Evolutionary conservation across 768 basidiomycete genomes (phyloP), one percentile per base, ranked within the genome.

Genomic region (Royoungia palumana): DNA sequence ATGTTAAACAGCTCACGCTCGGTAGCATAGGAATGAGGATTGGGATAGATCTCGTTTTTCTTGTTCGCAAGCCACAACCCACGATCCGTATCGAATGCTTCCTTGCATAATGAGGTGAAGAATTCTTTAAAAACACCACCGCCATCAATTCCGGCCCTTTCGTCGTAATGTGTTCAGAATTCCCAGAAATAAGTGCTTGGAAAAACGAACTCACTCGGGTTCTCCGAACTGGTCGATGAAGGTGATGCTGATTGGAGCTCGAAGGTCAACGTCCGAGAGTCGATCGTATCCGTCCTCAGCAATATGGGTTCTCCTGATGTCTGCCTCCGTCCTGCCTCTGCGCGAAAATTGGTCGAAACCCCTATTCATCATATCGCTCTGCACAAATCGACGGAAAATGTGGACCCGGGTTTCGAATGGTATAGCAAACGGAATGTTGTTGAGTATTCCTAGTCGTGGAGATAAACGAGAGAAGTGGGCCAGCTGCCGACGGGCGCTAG

Each of bases 71-170:
- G 74, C 96, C 96, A 99, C 5, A 99, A 72, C 10, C 96, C 96
- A 5, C 93, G 83, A 61, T 98, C 83, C 2, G 89, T 87, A 60
- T 99, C 93, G 53, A 99, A 98, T 0, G 89, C 95, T 64, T 98
- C 95, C 61, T 88, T 93, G 49, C 85, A 86, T 16, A 99, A 67
- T 13, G 87, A 90, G 2, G 94, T 99, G 60, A 98, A 80, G 58
- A 98, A 96, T 66, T 98, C 96, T 65, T 98, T 99, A 75, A 96
- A 98, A 5, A 98, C 85, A 0, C 96, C 96, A 3, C 96, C 94
- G 2, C 95, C 94, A 55, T 97, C 95, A 27, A 98, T 95, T 0
- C 94, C 95, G 16, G 86, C 83, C 65, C 88, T 89, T 37, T 3
- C n/a, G 38, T 39, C 12, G 17, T 2, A 25, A 27, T 4, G 5